Base-by-base conservation (phyloP, 768 basidiomycete genomes). In the Scleroderma bovista region DNA sequence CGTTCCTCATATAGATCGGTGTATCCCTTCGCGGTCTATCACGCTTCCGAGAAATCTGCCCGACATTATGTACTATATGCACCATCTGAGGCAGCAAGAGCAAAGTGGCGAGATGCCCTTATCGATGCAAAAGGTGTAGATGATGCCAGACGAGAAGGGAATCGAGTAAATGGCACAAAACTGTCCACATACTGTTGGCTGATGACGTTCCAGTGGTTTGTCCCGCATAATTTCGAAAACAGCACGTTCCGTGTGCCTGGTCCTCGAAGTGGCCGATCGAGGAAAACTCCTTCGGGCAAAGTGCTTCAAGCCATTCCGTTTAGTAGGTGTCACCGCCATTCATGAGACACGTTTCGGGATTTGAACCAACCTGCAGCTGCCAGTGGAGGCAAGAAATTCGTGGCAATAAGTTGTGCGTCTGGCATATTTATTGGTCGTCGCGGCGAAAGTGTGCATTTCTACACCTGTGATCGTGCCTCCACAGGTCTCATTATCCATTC, bases 21-120 rank as follows among this genome's bases (percentile, higher is more conserved):
- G 59, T 92, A 80, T 60, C 89, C 90, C 1, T 86, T 93, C 63
- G 86, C 81, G 1, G 68, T 93, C 54, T 86, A 80, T 63, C 88
- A 92, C 52, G 81, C 84, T 0, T 74, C 78, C 1, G 75, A 74
- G 46, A 76, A 74, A 46, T 58, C 69, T 16, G 71, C 67, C 45
- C 76, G 88, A 40, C 69, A 82, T 51, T 93, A 91, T 63, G 92
- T 85, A 3, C 69, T 93, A 10, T 88, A 81, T 55, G 83, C 85
- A 0, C 55, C 70, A 16, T 80, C 75, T 12, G 84, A 88, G 40
- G 60, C 69, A 1, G 53, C 74, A 51, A 71, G 90, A 49, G 74
- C 74, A 59, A 79, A 76, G 56, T 93, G 90, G 90, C 50, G 77
- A 17, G 71, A 71, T 12, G 72, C 72, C 12, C 70, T 93, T 17